Evolutionary conservation across 2,329 filamentous ascomycete genomes (phyloP).

Genomic region (Talaromyces atroroseus): DNA sequence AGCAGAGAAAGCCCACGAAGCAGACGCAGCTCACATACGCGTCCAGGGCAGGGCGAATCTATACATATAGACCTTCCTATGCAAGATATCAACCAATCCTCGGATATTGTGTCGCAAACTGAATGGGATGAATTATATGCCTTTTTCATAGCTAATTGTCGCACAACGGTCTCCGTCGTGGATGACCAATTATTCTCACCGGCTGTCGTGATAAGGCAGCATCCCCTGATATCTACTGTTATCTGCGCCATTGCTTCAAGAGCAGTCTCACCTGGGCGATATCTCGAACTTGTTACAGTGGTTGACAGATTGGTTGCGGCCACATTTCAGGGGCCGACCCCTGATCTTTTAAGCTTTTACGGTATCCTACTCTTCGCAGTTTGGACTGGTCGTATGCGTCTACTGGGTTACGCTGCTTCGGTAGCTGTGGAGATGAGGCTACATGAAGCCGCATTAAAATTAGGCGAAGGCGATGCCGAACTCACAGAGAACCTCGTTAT

Average conservation of each 20-base stretch:
- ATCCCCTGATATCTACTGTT: neutral
- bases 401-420: neutral
- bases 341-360: neutral
- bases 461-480: neutral
- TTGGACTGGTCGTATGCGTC: neutral
- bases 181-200: neutral
- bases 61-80: neutral
- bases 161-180: neutral
- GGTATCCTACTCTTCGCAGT: neutral
- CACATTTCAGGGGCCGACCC: neutral
- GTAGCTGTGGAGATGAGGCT: neutral
- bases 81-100: neutral
- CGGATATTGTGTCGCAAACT: neutral
- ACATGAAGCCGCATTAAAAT: neutral
- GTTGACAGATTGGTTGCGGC: neutral
- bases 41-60: neutral
- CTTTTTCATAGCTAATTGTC: neutral
- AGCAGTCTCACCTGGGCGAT: neutral
- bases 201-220: neutral
- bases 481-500: neutral
- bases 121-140: slow-evolving; percentile 1
- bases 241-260: neutral
- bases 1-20: neutral
- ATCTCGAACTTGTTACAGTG: neutral
- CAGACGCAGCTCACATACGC: neutral